Evolutionary conservation across 345 rosid species (phyloP), one percentile per base, ranked within the genome.

Genomic region (Eucalyptus sideroxylon): DNA sequence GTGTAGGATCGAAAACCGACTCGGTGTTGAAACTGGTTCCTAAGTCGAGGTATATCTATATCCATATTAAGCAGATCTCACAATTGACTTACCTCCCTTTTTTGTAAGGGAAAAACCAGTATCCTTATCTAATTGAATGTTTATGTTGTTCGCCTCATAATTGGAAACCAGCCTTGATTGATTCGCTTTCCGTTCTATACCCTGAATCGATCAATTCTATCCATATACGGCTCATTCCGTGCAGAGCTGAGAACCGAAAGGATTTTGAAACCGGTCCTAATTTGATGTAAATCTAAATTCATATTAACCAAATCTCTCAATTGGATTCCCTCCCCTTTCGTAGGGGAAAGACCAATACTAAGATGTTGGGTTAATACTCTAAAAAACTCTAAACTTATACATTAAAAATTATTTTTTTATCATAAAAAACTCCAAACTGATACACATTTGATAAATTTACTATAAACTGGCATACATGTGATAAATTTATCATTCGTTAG

Each of bases 401-500:
- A 53, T 1, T 0, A 1, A 21, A 53, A 53, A 53, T 0, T 53
- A 53, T 53, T 53, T 8, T 19, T 53, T 53, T 53, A 53, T 0
- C 1, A 53, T 0, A 19, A 0, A 53, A 53, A 53, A 19, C 0
- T 11, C 5, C 1, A 53, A 21, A 53, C 0, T 8, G 0, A 53
- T 21, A 4, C 11, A 53, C 5, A 53, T 53, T 21, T 53, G 59
- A 53, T 0, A 53, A 53, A 19, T 53, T 53, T 19, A 19, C 24
- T 19, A 2, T 1, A 19, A 19, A 53, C 4, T 0, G 1, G 0
- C 3, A 53, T 1, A 7, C 10, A 1, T 53, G 2, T 53, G 0
- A 53, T 53, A 53, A 53, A n/a, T n/a, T n/a, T n/a, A n/a, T n/a
- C n/a, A n/a, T n/a, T n/a, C n/a, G n/a, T n/a, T n/a, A n/a, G n/a